A percentile compares a stretch with the other conserved stretches of the same genome.
Evolutionary conservation across 768 basidiomycete genomes (phyloP).

Genomic region (Podaxis sp.): DNA sequence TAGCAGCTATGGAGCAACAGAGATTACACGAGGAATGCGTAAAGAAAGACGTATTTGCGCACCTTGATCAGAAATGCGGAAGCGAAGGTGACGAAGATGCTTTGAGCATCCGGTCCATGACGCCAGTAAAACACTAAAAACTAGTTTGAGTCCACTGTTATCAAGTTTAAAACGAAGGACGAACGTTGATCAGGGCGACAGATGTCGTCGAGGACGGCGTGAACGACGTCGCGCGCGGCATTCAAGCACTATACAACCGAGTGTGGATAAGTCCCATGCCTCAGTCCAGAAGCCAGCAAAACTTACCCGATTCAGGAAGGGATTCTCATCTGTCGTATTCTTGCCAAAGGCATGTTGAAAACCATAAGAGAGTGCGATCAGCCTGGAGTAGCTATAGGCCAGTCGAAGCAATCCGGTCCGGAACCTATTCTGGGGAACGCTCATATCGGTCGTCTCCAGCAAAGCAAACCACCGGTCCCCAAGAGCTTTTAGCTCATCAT

Average conservation of each 20-base stretch:
- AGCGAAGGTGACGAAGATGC: conserved; percentile 78
- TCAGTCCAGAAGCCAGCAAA: background rate
- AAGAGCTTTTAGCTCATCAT: conserved; percentile 63
- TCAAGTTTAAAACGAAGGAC: conserved; percentile 20
- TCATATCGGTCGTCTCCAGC: conserved; percentile 49
- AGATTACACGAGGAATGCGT: background rate
- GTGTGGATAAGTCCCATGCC: background rate
- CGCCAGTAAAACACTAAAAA: conserved; percentile 45
- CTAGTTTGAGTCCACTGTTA: conserved; percentile 1
- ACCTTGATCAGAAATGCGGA: conserved; percentile 83
- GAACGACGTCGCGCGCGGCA: conserved; percentile 66
- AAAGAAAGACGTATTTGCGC: conserved; percentile 13
- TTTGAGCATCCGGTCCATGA: conserved; percentile 78
- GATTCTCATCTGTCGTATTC: conserved; percentile 56
- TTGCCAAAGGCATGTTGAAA: conserved; percentile 76
- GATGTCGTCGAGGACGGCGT: conserved; percentile 56
- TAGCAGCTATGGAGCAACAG: conserved; percentile 48
- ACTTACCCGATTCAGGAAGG: conserved; percentile 64
- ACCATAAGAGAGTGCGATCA: conserved; percentile 69
- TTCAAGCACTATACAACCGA: conserved; percentile 49
- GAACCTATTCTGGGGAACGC: conserved; percentile 56
- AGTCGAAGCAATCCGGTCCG: conserved; percentile 59
- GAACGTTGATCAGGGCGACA: conserved; percentile 54
- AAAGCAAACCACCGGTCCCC: conserved; percentile 55
- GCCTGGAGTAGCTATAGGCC: conserved; percentile 66